Conservation (phyloP, 116 monocot genomes). For the Posidonia oceanica region DNA sequence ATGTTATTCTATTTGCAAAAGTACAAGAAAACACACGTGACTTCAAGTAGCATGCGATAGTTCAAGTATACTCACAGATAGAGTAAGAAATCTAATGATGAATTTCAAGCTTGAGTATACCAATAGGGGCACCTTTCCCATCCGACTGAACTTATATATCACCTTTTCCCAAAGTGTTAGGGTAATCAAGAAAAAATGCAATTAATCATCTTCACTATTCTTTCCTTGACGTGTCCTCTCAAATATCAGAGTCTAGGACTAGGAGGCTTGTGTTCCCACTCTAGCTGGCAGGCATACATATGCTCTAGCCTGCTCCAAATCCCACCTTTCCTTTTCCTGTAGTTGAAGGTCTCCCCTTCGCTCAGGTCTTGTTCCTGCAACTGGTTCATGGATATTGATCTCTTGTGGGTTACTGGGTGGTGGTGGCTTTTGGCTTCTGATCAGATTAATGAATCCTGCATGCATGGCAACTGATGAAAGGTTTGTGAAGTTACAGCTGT, state of each 20-base stretch:
- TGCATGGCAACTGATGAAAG: slow-evolving; percentile 5
- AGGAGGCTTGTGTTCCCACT: background rate
- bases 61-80: no score
- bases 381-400: background rate
- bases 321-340: background rate
- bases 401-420: background rate
- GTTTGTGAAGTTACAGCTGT: background rate
- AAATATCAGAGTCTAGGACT: background rate
- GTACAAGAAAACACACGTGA: no score
- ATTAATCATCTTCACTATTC: no score
- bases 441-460: background rate
- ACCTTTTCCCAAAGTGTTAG: no score
- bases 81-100: no score
- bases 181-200: no score
- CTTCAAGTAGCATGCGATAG: no score
- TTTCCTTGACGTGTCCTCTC: background rate
- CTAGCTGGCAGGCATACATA: background rate
- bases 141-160: no score
- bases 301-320: background rate
- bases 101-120: no score
- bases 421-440: background rate
- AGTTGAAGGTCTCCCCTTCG: background rate
- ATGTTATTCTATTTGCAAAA: no score
- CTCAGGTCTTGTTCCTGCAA: background rate
- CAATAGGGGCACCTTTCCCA: no score